phyloP scores from a whole-genome alignment of 148 eudicot species.

The Agrostemma githago region DNA sequence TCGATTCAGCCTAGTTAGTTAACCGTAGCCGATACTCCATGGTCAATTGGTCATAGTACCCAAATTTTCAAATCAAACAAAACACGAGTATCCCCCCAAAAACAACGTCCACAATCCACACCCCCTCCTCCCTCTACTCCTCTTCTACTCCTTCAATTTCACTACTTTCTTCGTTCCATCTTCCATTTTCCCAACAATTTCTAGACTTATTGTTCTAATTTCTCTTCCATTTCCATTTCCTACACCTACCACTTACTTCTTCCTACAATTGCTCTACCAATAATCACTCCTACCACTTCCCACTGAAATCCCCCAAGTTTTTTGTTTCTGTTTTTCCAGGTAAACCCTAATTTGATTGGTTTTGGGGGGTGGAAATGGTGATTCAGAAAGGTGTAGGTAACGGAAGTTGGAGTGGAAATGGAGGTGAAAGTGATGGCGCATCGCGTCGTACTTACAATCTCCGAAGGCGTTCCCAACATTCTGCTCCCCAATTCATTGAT shows the following conservation, averaged over 20 bases:
- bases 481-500: not conserved
- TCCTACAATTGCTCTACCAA: not conserved
- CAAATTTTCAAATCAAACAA: too few species aligned
- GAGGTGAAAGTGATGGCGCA: not conserved
- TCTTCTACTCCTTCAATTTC: not conserved
- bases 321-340: not conserved
- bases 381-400: not conserved
- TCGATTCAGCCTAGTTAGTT: too few species aligned
- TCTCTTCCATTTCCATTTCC: not conserved
- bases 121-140: too few species aligned
- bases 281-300: not conserved
- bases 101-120: too few species aligned
- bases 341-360: not conserved
- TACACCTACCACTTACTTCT: not conserved
- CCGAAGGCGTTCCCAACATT: not conserved
- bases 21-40: too few species aligned
- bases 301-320: not conserved
- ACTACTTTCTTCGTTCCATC: too few species aligned
- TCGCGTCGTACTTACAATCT: slow-evolving; percentile 4
- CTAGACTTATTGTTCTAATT: not conserved
- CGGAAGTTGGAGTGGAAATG: slow-evolving; percentile 8
- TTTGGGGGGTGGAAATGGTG: not conserved
- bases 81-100: too few species aligned
- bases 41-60: too few species aligned
- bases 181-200: not conserved